Evolutionary conservation across 2,329 filamentous ascomycete genomes (phyloP).

Genomic region (Fusarium sp.): DNA sequence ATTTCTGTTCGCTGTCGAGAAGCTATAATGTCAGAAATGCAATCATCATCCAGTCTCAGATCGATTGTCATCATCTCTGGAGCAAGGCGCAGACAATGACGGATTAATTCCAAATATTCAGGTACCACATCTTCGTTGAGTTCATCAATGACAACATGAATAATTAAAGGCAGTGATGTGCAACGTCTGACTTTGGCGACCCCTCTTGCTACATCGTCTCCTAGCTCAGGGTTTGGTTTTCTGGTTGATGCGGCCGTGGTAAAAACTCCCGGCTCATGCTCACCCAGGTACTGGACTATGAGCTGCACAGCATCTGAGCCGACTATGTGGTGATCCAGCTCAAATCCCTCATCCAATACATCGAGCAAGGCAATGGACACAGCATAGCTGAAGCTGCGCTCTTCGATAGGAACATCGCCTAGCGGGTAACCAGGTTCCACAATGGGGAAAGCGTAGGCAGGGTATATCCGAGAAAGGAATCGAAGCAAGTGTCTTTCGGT

Average conservation of each 20-base stretch:
- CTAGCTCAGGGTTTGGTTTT: slow-evolving; percentile 51
- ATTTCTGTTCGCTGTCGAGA: slow-evolving; percentile 70
- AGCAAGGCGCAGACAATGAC: slow-evolving; percentile 72
- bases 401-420: slow-evolving; percentile 72
- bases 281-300: slow-evolving; percentile 56
- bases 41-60: slow-evolving; percentile 67
- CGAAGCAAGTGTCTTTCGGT: slow-evolving; percentile 78
- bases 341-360: slow-evolving; percentile 66
- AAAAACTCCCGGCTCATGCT: slow-evolving; percentile 12
- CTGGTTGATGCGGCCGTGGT: slow-evolving; percentile 2
- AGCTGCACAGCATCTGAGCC: slow-evolving; percentile 77
- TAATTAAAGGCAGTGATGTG: slow-evolving; percentile 71
- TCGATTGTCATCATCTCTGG: slow-evolving; percentile 76
- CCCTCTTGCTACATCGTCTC: slow-evolving; percentile 67
- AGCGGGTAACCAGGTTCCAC: slow-evolving; percentile 76
- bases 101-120: slow-evolving; percentile 69
- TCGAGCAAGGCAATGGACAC: slow-evolving; percentile 72
- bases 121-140: slow-evolving; percentile 32
- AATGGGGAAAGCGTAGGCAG: slow-evolving; percentile 66
- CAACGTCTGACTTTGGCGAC: slow-evolving; percentile 72
- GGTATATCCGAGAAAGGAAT: slow-evolving; percentile 73
- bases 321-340: slow-evolving; percentile 75
- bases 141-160: slow-evolving; percentile 57
- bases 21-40: slow-evolving; percentile 64
- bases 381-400: slow-evolving; percentile 76